phyloP scores from a whole-genome alignment of 352 stramenopile genomes.

The Hyaloperonospora arabidopsidis region DNA sequence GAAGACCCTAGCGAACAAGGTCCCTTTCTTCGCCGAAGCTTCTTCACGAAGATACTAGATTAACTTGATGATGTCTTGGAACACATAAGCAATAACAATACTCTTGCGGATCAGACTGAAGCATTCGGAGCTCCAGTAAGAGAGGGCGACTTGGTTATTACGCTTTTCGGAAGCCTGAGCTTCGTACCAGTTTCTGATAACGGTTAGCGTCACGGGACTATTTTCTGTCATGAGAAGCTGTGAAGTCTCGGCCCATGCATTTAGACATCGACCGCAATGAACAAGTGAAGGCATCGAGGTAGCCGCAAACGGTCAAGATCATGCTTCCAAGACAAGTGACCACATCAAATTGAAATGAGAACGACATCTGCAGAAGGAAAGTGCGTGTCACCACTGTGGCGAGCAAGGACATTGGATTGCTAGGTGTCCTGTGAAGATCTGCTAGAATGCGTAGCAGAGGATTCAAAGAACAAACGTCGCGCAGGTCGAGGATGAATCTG shows the following conservation, averaged over 20 bases:
- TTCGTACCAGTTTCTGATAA: background rate
- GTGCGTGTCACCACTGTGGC: background rate
- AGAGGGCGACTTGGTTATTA: too few species aligned
- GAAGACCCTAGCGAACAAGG: background rate
- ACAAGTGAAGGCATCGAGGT: background rate
- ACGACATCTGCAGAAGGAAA: background rate
- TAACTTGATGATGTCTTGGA: background rate
- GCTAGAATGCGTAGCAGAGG: background rate
- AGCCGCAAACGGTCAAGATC: too few species aligned
- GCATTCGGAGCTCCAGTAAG: too few species aligned
- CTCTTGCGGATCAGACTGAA: too few species aligned
- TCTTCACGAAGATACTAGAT: background rate
- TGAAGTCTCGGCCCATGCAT: background rate
- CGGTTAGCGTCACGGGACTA: background rate
- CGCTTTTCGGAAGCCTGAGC: too few species aligned
- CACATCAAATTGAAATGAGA: background rate
- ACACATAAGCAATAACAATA: background rate
- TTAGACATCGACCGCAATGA: background rate
- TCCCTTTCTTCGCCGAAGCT: background rate
- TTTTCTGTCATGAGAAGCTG: too few species aligned
- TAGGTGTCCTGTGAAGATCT: background rate
- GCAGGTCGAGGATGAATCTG: background rate
- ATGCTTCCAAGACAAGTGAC: too few species aligned
- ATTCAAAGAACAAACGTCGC: background rate
- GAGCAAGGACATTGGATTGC: background rate